These are phyloP conservation scores for Spathaspora boniae DNA, from an alignment of 805 yeast species.

Conservation along the genomic window DNA sequence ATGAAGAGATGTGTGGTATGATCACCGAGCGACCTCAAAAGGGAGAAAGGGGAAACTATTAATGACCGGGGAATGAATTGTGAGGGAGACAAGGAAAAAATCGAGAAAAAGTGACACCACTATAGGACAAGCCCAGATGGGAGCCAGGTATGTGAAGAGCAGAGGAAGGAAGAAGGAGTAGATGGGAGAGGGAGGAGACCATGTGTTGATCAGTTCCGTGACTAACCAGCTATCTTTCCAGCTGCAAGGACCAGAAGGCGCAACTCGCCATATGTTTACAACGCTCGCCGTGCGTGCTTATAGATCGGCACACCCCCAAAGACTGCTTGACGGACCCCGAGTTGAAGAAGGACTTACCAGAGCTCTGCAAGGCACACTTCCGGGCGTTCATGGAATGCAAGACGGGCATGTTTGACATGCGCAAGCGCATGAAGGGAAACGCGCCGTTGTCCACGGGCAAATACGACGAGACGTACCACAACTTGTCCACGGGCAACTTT, in stretches of 20 bases:
- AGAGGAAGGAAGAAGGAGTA: not conserved
- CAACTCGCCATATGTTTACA: conserved; percentile 96
- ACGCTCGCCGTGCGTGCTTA: conserved; percentile 92
- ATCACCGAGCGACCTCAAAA: not conserved
- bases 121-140: conserved; percentile 32
- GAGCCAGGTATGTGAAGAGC: conserved; percentile 45
- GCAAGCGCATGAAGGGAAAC: conserved; percentile 88
- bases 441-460: conserved; percentile 92
- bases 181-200: not conserved
- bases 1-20: not conserved
- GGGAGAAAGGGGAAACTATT: too few relatives aligned
- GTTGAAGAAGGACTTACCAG: conserved; percentile 74
- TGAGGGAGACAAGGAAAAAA: too few relatives aligned
- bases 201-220: conserved; percentile 2
- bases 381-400: conserved; percentile 86
- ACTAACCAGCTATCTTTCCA: conserved; percentile 28
- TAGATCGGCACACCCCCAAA: conserved; percentile 85
- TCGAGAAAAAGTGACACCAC: too few relatives aligned
- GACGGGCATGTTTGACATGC: conserved; percentile 86
- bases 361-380: conserved; percentile 80
- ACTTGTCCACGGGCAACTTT: conserved; percentile 75
- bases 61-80: too few relatives aligned
- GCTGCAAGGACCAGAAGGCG: conserved; percentile 90
- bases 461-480: conserved; percentile 82
- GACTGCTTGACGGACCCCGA: conserved; percentile 82